Base-by-base conservation (phyloP, 2,329 filamentous ascomycete species). In the Stagonosporopsis tanaceti region DNA sequence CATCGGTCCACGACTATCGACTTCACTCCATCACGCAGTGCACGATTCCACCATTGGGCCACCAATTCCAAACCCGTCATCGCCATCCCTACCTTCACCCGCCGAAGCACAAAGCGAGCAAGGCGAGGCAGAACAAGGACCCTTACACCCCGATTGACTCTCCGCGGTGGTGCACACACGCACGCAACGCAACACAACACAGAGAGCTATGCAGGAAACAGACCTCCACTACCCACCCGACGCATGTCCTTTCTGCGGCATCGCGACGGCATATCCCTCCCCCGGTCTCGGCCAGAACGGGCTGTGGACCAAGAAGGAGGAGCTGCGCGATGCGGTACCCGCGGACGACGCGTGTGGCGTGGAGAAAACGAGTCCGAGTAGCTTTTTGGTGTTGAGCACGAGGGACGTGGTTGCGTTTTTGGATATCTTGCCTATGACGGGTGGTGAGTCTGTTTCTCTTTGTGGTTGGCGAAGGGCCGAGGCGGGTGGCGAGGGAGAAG, bases 371-470 rank as follows among this genome's bases (percentile, higher is more conserved):
- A 54, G 66, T 69, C 70, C 77, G 64, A 76, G 76, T 62, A 77
- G 75, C 50, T 80, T 85, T 68, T 72, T 97, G 28, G 85, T 97
- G 30, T 85, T 97, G 57, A 91, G 91, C 2, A 95, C 91, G 0
- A 87, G 87, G 1, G 76, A 87, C 60, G 86, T 95, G 27, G 79
- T 98, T 61, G 93, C 93, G 39, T 98, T 98, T 78, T 84, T 98
- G 67, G 94, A 98, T 78, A 97, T 97, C 70, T 85, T 96, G 81
- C 95, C 95, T 0, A 86, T 98, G 48, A 90, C 91, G 0, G 82
- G 82, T 0, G 93, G 93, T 68, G 38, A 51, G 65, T 67, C 44
- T 44, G 7, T 2, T 25, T 39, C 6, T 39, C 4, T 28, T 22
- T 25, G n/a, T 15, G 7, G 32, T 25, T 27, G 22, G 15, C 17